Evolutionary conservation across 2,329 filamentous ascomycete genomes (phyloP).

Genomic region (Ceratocystis papillata): DNA sequence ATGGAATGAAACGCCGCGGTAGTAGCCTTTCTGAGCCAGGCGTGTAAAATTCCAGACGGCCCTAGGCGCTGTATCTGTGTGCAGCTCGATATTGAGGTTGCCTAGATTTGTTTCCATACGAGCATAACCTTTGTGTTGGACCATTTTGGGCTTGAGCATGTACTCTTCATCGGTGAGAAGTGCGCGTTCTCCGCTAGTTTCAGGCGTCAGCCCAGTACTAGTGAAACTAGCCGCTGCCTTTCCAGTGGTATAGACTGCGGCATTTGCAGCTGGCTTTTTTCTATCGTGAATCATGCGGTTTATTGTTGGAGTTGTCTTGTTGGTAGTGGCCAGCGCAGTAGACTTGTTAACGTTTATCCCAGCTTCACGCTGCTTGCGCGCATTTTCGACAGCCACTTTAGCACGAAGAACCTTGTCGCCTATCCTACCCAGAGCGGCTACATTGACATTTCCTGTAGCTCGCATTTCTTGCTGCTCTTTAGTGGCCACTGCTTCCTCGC

Average conservation of each 20-base stretch:
- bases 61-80: constrained; percentile 80
- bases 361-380: constrained; percentile 60
- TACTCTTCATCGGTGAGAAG: constrained; percentile 89
- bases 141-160: constrained; percentile 80
- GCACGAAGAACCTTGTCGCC: constrained; percentile 77
- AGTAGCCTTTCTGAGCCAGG: constrained; percentile 81
- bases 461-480: constrained; percentile 60
- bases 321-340: constrained; percentile 23
- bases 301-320: neutral
- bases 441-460: constrained; percentile 61
- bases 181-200: constrained; percentile 78
- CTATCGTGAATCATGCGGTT: constrained; percentile 40
- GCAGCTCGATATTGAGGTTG: constrained; percentile 76
- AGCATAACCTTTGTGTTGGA: constrained; percentile 85
- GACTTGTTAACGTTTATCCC: constrained; percentile 44
- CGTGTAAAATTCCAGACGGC: constrained; percentile 96
- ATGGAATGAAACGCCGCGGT: constrained; percentile 74
- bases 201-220: constrained; percentile 82
- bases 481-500: constrained; percentile 55
- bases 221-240: constrained; percentile 89
- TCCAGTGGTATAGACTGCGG: constrained; percentile 81
- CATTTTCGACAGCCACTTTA: constrained; percentile 86
- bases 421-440: constrained; percentile 64
- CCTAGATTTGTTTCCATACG: constrained; percentile 80
- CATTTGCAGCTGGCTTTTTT: constrained; percentile 62